phyloP scores from a whole-genome alignment of 202 grass and related monocot species.

The Brachypodium distachyon region DNA sequence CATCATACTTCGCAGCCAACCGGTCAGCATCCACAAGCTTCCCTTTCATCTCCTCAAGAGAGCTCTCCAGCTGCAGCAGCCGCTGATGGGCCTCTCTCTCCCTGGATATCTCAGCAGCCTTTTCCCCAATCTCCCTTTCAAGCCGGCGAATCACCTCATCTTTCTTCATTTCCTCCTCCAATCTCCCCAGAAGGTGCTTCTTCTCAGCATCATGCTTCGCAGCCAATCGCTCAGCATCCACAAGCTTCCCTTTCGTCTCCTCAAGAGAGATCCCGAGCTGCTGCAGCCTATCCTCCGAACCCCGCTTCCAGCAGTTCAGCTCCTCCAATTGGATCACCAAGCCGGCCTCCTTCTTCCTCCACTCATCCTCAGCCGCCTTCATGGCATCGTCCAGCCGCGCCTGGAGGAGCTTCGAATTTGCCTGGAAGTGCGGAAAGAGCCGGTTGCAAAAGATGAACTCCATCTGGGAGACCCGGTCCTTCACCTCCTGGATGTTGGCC shows the following conservation, averaged over 20 bases:
- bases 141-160: neutral
- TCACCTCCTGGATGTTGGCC: conserved; percentile 89
- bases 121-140: conserved; percentile 31
- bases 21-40: conserved; percentile 12
- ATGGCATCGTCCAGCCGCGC: conserved; percentile 15
- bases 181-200: conserved; percentile 19
- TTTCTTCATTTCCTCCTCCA: conserved; percentile 36
- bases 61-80: conserved; percentile 22
- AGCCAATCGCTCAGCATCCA: neutral
- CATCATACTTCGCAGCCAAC: neutral
- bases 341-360: conserved; percentile 51
- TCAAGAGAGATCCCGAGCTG: conserved; percentile 30
- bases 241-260: conserved; percentile 33
- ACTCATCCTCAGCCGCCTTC: conserved; percentile 41
- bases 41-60: conserved; percentile 25
- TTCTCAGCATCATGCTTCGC: conserved; percentile 31
- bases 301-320: conserved; percentile 18
- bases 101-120: conserved; percentile 23
- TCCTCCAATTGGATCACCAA: conserved; percentile 49
- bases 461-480: conserved; percentile 81
- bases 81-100: conserved; percentile 7
- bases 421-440: conserved; percentile 78
- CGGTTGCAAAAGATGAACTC: conserved; percentile 88
- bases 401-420: conserved; percentile 39
- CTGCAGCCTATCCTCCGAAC: conserved; percentile 31